Percentiles rank a stretch among this genome's conserved stretches.
phyloP scores from a whole-genome alignment of 192 early-diverging fungal species.

The Umbelopsis sp. region DNA sequence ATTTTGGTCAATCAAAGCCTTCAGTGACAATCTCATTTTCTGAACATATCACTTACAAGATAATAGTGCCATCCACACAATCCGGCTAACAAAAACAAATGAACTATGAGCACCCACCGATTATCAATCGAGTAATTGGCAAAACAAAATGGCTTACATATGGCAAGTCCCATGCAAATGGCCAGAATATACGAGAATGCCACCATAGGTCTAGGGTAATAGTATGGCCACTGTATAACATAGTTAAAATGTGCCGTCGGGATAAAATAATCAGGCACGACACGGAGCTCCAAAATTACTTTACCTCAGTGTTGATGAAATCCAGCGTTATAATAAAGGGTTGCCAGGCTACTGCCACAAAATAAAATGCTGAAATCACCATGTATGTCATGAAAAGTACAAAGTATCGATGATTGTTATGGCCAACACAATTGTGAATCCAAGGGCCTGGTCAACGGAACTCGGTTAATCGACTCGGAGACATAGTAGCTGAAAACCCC shows the following conservation, averaged over 20 bases:
- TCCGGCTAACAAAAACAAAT: conserved; percentile 33
- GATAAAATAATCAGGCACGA: neutral
- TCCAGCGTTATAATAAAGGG: conserved; percentile 54
- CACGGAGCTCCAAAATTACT: neutral
- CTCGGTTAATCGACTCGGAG: too few relatives aligned
- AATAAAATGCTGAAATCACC: conserved; percentile 51
- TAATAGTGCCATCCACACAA: conserved; percentile 64
- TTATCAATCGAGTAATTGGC: neutral
- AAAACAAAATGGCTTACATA: conserved; percentile 32
- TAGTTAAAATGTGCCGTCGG: neutral
- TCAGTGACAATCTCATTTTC: neutral
- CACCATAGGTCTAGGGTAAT: conserved; percentile 49
- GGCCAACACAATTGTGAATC: conserved; percentile 83
- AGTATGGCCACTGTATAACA: conserved; percentile 55
- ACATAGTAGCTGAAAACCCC: too few relatives aligned
- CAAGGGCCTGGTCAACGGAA: conserved; percentile 56
- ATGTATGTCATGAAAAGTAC: conserved; percentile 70
- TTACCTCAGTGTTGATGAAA: conserved; percentile 42
- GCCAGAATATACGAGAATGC: conserved; percentile 56
- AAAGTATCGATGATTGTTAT: conserved; percentile 76
- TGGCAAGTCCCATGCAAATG: conserved; percentile 54
- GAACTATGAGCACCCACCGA: neutral
- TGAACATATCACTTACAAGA: conserved; percentile 42
- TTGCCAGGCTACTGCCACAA: conserved; percentile 44
- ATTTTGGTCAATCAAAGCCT: neutral